A percentile compares a stretch with the other conserved stretches of the same genome.
Conservation (phyloP, 352 stramenopile species). For the Phytophthora rubi region DNA sequence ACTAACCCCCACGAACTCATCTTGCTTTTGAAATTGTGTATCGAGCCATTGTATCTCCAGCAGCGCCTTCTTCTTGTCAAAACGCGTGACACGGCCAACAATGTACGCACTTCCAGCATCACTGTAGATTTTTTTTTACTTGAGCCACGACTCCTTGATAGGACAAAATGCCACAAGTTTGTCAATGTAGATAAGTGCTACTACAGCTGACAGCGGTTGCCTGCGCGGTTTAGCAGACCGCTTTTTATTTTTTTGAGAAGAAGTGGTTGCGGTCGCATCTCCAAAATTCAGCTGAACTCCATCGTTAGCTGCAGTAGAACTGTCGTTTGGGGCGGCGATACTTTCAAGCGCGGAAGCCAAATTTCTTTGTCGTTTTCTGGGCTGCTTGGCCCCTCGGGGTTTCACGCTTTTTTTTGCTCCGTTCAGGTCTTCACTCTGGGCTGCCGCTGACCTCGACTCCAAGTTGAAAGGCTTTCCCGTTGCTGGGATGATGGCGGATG, state of each 20-base stretch:
- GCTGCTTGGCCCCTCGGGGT: background rate
- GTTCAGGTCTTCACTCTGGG: background rate
- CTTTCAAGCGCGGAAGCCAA: background rate
- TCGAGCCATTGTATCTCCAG: background rate
- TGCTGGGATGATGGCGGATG: background rate
- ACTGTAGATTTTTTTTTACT: background rate
- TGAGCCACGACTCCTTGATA: background rate
- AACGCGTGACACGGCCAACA: background rate
- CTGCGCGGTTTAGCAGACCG: background rate
- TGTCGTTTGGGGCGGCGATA: background rate
- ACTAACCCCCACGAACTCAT: background rate
- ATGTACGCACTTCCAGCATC: background rate
- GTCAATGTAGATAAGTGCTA: background rate
- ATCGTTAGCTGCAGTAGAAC: background rate
- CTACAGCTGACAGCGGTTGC: background rate
- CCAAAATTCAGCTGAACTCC: background rate
- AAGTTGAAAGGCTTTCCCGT: background rate
- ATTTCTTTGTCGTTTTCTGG: background rate
- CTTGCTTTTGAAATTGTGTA: background rate
- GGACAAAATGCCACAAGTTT: background rate
- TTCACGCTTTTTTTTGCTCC: background rate
- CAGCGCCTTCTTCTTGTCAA: constrained; percentile 1
- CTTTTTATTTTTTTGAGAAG: background rate
- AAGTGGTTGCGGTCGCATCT: background rate
- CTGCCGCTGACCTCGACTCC: background rate